Base-by-base conservation (phyloP, 2,329 filamentous ascomycete genomes). In the Colletotrichum eremochloae region DNA sequence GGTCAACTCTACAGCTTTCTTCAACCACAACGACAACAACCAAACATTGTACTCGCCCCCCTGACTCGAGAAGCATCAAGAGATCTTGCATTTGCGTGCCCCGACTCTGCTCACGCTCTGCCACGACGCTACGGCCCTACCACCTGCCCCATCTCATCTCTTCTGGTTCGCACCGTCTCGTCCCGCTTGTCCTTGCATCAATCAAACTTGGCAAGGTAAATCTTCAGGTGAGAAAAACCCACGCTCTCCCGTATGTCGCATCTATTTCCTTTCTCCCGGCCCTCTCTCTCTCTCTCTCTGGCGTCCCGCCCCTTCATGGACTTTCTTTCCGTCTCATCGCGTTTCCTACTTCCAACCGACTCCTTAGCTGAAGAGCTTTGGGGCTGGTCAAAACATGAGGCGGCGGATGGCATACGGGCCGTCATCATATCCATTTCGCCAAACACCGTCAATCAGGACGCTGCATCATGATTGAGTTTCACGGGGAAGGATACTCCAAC, bases 191-290 rank as follows among this genome's bases (percentile, higher is more conserved):
- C 52, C 65, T 63, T 72, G 69, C 66, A 64, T 69, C 40, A 40
- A 55, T 69, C 60, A n/a, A 69, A 69, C 60, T 64, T 64, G 65
- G 69, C 65, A 53, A 48, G 63, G 65, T n/a, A 29, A 56, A 40
- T 56, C 52, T 50, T 65, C 48, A 69, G 69, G 60, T 69, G 15
- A 42, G 66, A n/a, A 60, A 64, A 38, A n/a, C 38, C 46, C 53
- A 46, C 38, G 55, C 68, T 46, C 52, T 50, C 53, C 40, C 31
- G 53, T 69, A 68, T 61, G 69, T 69, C 66, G 58, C 67, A 31
- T 61, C 8, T 24, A 36, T 42, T 56, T 9, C 42, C 61, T 4
- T 12, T 42, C 40, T 4, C 40, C 14, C 40, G 24, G 24, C 24
- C 14, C 40, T 42, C 15, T 18, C 6, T 20, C 42, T 8, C 18